Conservation (phyloP, 2,329 filamentous ascomycete species). For the Xylaria arbuscula region DNA sequence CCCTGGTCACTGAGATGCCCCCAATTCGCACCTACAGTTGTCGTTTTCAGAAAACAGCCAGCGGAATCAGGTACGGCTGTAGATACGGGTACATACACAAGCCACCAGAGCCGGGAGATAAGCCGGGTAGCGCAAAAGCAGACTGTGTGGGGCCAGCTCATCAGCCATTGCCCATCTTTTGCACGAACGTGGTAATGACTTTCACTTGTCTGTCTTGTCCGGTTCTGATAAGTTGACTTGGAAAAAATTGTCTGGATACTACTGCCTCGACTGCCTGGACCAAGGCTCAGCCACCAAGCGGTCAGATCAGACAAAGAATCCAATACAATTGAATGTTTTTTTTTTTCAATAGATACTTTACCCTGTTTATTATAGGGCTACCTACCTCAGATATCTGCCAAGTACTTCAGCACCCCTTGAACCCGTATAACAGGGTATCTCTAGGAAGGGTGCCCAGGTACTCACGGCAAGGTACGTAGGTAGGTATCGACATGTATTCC, state of each 20-base stretch:
- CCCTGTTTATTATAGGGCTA: no score
- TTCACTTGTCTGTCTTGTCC: conserved; percentile 16
- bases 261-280: not conserved
- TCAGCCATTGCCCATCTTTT: conserved; percentile 28
- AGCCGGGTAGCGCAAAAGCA: conserved; percentile 15
- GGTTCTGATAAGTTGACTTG: conserved; percentile 7
- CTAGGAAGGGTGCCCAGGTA: no score
- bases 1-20: conserved; percentile 7
- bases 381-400: not conserved
- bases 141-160: conserved; percentile 34
- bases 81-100: conserved; percentile 15
- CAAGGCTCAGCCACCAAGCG: not conserved
- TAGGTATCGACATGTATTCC: no score
- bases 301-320: no score
- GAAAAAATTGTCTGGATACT: not conserved
- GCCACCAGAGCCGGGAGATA: not conserved
- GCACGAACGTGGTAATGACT: conserved; percentile 33
- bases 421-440: not conserved
- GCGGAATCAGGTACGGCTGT: not conserved
- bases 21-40: not conserved
- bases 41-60: not conserved
- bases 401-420: not conserved
- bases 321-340: not conserved
- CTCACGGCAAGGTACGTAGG: no score
- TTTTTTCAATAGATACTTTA: not conserved